Base-by-base conservation (phyloP, 1,284 basidiomycete species). In the Microbotryum violaceum region DNA sequence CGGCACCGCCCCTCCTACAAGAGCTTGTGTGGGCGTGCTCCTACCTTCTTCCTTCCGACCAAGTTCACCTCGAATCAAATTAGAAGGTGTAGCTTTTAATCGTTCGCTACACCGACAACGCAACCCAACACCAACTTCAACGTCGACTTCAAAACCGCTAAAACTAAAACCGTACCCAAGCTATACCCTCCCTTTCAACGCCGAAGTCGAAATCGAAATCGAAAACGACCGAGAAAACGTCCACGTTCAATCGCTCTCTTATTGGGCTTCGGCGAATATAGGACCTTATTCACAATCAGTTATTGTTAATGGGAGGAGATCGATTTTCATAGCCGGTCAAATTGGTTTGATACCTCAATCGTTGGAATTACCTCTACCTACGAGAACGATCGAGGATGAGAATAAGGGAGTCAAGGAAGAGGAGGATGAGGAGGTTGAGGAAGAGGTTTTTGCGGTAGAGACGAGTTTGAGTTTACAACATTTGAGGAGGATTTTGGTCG, bases 231-330 rank as follows among this genome's bases (percentile, higher is more conserved):
- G 27, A 27, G 6, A 27, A 6, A 85, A 88, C 0, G 78, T 98
- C 44, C 96, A 99, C 73, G 93, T 98, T 0, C 96, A 98, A 76
- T 83, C 91, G 18, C 75, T 94, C 57, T 94, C 91, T 73, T 97
- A 97, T 74, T 99, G 96, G 96, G 94, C 94, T 20, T 92, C 96
- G 10, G 94, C 96, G 3, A 98, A 97, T 74, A 98, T 99, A 60
- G 96, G 96, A 0, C 96, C 96, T 2, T 99, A 98, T 75, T 94
- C 91, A 0, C 96, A 99, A 76, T 87, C 90, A 8, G 83, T 97
- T 57, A 80, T 3, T 60, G 48, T 46, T 54, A 18, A 10, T 18
- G 88, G 83, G 81, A 48, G 83, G 83, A 61, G 82, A 87, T 57
- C 83, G 83, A 78, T 91, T 10, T 91, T 88, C 70, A 80, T 98